These are phyloP conservation scores for Volvox carteri DNA, from an alignment of 163 green algal genomes.

Conservation along the genomic window DNA sequence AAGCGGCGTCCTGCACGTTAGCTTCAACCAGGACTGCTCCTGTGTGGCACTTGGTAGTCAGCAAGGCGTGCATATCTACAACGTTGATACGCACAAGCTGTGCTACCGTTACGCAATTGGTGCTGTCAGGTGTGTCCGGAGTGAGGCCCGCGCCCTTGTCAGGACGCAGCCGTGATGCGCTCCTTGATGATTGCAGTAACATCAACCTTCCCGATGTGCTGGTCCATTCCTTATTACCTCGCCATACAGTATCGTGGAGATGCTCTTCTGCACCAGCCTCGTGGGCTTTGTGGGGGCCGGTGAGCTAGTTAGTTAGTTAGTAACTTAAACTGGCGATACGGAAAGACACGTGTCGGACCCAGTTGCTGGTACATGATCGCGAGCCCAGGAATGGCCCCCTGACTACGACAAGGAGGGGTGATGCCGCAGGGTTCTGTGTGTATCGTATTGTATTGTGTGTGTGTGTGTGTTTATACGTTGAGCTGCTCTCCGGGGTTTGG, in stretches of 20 bases:
- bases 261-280: constrained; percentile 91
- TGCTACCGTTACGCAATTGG: constrained; percentile 73
- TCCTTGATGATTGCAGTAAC: background rate
- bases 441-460: no score
- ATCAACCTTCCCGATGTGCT: background rate
- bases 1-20: constrained; percentile 63
- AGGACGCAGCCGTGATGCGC: no score
- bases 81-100: constrained; percentile 70
- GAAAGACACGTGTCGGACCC: no score
- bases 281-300: constrained; percentile 87
- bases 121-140: constrained; percentile 76
- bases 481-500: no score
- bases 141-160: no score
- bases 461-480: no score
- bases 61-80: constrained; percentile 79
- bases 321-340: no score
- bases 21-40: constrained; percentile 79
- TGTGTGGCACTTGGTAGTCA: constrained; percentile 72
- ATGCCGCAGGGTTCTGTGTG: no score
- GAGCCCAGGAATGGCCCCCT: no score
- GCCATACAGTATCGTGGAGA: constrained; percentile 80
- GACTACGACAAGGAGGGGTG: no score
- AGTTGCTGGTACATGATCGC: no score
- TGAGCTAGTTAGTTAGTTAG: no score
- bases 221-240: background rate